These are phyloP conservation scores for Simplicillium sp. DNA, from an alignment of 2,329 filamentous ascomycete species.

Conservation along the genomic window DNA sequence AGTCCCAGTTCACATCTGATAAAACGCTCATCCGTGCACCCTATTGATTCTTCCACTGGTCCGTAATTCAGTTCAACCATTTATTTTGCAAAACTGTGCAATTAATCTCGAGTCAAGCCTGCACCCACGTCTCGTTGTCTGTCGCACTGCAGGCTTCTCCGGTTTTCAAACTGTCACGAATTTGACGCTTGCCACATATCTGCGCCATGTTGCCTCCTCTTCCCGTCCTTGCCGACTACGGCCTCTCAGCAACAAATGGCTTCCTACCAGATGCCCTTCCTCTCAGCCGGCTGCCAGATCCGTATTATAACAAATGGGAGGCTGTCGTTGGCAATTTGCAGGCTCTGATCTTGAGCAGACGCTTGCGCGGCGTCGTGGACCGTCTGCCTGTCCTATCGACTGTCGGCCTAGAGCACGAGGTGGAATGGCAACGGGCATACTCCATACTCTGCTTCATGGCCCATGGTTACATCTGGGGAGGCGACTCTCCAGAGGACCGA, in stretches of 20 bases:
- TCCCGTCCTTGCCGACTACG: conserved; percentile 64
- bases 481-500: conserved; percentile 67
- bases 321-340: conserved; percentile 77
- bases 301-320: conserved; percentile 96
- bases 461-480: conserved; percentile 95
- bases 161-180: too few species aligned
- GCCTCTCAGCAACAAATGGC: conserved; percentile 67
- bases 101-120: too few species aligned
- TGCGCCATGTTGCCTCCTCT: conserved; percentile 47
- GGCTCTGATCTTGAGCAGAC: conserved; percentile 73
- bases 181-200: too few species aligned
- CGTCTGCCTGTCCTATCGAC: conserved; percentile 77
- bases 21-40: too few species aligned
- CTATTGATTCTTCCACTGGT: too few species aligned
- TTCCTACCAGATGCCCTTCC: conserved; percentile 81
- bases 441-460: conserved; percentile 82
- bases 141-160: too few species aligned
- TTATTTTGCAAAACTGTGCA: too few species aligned
- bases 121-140: too few species aligned
- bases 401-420: conserved; percentile 66
- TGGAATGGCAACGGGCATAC: conserved; percentile 92
- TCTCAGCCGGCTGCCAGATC: conserved; percentile 70
- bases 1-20: too few species aligned
- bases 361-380: conserved; percentile 72
- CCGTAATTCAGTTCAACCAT: too few species aligned